A percentile compares a stretch with the other conserved stretches of the same genome.
phyloP scores from a whole-genome alignment of 2,329 filamentous ascomycete genomes.

The Fusarium duplospermum region DNA sequence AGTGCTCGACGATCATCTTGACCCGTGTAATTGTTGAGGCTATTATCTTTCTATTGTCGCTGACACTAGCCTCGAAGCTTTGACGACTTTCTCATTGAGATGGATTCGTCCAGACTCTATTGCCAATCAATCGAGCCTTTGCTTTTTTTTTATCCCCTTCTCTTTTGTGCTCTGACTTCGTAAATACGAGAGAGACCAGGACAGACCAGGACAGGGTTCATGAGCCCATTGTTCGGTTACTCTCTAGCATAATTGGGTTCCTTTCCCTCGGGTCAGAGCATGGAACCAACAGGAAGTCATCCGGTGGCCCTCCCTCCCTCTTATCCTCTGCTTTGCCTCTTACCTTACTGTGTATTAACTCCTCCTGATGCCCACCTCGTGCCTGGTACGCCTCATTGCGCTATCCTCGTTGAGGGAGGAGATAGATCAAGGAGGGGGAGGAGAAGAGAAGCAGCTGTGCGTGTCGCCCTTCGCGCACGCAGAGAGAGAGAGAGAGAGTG shows the following conservation, averaged over 20 bases:
- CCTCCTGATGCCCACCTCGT: neutral
- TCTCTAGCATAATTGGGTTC: slow-evolving; percentile 21
- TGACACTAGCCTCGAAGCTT: neutral
- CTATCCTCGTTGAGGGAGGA: slow-evolving; percentile 15
- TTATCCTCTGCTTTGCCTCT: neutral
- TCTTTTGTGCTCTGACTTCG: neutral
- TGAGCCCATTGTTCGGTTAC: slow-evolving; percentile 15
- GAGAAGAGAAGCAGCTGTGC: neutral
- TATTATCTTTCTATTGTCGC: neutral
- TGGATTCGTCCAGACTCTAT: neutral
- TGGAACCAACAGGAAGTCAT: slow-evolving; percentile 36
- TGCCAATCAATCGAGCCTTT: neutral
- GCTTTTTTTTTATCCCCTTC: neutral
- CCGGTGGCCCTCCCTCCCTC: slow-evolving; percentile 3
- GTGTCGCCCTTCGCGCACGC: slow-evolving; percentile 3
- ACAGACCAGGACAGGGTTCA: slow-evolving; percentile 12
- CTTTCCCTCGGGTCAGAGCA: slow-evolving; percentile 27
- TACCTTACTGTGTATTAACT: neutral
- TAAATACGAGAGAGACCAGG: slow-evolving; percentile 1
- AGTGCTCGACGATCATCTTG: neutral
- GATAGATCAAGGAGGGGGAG: neutral
- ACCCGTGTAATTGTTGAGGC: slow-evolving; percentile 1
- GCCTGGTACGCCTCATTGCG: slow-evolving; percentile 1
- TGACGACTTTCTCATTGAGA: neutral
- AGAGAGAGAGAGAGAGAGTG: neutral